A percentile compares a stretch with the other conserved stretches of the same genome.
Conservation (phyloP, 257 asterid genomes). For the Capsicum baccatum region DNA sequence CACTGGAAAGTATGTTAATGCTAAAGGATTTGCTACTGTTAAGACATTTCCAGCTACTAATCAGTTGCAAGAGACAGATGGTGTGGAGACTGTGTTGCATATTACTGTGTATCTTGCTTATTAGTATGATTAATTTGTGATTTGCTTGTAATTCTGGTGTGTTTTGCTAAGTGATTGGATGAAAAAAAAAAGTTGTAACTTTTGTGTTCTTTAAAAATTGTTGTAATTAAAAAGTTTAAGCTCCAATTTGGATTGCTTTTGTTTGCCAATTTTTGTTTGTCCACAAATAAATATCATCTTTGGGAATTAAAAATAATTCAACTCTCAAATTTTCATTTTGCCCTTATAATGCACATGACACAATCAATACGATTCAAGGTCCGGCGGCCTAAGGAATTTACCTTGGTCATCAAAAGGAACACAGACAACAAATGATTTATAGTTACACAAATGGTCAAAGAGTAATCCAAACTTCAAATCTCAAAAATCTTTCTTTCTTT, state of each 20-base stretch:
- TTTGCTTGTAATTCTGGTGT: not conserved
- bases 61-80: conserved; percentile 68
- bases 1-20: conserved; percentile 79
- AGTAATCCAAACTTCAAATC: no score
- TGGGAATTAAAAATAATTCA: no score
- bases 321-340: no score
- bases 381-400: no score
- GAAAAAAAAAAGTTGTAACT: not conserved
- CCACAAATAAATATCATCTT: no score
- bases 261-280: not conserved
- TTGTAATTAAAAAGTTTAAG: not conserved
- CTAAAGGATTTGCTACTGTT: conserved; percentile 70
- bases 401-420: no score
- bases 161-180: not conserved
- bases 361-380: no score
- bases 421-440: no score
- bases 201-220: not conserved
- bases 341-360: no score
- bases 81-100: conserved; percentile 72
- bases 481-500: no score
- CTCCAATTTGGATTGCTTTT: not conserved
- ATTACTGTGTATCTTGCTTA: conserved; percentile 71
- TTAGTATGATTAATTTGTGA: conserved; percentile 26
- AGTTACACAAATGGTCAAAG: no score
- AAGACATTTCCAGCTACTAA: conserved; percentile 59